These are phyloP conservation scores for Monosporascus sp. DNA, from an alignment of 2,329 filamentous ascomycete species.

Conservation along the genomic window DNA sequence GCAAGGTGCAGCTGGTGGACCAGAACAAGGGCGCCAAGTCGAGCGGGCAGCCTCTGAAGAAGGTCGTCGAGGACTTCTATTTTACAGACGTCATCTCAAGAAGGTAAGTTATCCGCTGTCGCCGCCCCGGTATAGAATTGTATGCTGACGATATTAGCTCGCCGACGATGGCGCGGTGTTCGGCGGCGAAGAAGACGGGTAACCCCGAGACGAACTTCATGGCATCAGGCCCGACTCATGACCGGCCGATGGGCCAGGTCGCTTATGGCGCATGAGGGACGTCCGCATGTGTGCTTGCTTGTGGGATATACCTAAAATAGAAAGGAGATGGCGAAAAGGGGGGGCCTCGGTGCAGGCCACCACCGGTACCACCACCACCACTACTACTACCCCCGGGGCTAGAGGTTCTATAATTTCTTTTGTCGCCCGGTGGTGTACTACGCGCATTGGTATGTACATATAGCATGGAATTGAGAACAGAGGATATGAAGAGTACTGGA, in stretches of 20 bases:
- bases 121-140: slow-evolving; percentile 4
- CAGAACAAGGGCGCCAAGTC: slow-evolving; percentile 84
- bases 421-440: no score
- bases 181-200: slow-evolving; percentile 79
- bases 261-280: slow-evolving; percentile 48
- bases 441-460: no score
- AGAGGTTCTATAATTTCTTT: no score
- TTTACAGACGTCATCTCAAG: slow-evolving; percentile 96
- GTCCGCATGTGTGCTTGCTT: not conserved
- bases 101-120: slow-evolving; percentile 57
- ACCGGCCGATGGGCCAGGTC: slow-evolving; percentile 56
- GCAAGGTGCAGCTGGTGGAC: slow-evolving; percentile 92
- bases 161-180: slow-evolving; percentile 97
- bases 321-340: not conserved
- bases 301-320: not conserved
- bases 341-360: not conserved
- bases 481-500: no score
- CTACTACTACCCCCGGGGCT: no score
- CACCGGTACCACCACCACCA: no score
- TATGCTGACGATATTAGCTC: slow-evolving; percentile 54
- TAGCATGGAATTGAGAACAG: no score
- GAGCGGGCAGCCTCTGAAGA: slow-evolving; percentile 71
- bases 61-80: slow-evolving; percentile 92
- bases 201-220: slow-evolving; percentile 76
- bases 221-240: slow-evolving; percentile 63